Conservation (phyloP, 371 early-diverging fungal genomes). For the Haplosporangium sp. region DNA sequence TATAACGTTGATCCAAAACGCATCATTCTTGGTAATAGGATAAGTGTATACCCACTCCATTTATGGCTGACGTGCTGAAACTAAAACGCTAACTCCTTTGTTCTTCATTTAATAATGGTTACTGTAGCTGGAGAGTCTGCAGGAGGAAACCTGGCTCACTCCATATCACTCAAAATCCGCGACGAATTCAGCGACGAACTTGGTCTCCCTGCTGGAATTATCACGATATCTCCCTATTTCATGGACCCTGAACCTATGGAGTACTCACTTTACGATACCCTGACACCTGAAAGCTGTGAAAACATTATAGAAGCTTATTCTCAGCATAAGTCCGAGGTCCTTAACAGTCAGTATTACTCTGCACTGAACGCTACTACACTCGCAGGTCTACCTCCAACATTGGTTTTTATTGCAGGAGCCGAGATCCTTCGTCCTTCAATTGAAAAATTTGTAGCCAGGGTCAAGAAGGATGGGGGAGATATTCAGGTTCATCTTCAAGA, state of each 20-base stretch:
- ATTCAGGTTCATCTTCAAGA: constrained; percentile 5
- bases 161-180: constrained; percentile 19
- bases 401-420: constrained; percentile 9
- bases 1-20: constrained; percentile 41
- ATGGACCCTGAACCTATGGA: background rate
- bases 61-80: background rate
- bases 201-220: constrained; percentile 9
- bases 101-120: no score
- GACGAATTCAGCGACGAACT: constrained; percentile 7
- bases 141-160: constrained; percentile 12
- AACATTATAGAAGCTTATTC: constrained; percentile 7
- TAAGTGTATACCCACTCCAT: background rate
- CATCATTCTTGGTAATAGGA: constrained; percentile 45
- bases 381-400: constrained; percentile 6
- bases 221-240: constrained; percentile 13
- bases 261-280: constrained; percentile 1
- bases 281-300: background rate
- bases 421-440: constrained; percentile 16
- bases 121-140: constrained; percentile 26
- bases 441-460: constrained; percentile 15
- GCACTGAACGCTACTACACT: constrained; percentile 8
- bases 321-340: background rate
- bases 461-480: constrained; percentile 1
- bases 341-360: constrained; percentile 5
- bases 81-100: no score